Evolutionary conservation across 139 green algal species (phyloP).

Genomic region (Volvox reticuliferus): DNA sequence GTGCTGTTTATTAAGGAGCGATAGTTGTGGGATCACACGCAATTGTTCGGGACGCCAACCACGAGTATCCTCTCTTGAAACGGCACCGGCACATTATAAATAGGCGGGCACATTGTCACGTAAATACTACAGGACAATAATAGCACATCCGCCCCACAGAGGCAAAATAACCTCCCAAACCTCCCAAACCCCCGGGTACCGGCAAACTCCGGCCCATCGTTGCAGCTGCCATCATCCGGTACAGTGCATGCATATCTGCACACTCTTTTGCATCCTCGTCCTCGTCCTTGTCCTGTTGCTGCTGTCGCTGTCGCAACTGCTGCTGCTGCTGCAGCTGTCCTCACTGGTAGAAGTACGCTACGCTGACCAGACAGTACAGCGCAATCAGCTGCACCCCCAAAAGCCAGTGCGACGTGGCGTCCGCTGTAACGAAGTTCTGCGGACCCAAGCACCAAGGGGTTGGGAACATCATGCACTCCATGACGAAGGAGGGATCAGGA

Average conservation of each 20-base stretch:
- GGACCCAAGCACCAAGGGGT: background rate
- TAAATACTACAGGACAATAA: too few relatives aligned
- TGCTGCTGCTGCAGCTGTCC: background rate
- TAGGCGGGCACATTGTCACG: too few relatives aligned
- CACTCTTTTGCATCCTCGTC: background rate
- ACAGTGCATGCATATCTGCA: background rate
- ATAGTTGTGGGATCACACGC: too few relatives aligned
- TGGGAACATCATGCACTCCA: background rate
- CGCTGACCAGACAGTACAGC: slow-evolving; percentile 48
- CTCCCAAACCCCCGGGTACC: background rate
- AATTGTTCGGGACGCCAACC: too few relatives aligned
- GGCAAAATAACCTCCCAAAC: background rate
- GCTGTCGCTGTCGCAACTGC: too few relatives aligned
- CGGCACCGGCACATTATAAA: too few relatives aligned
- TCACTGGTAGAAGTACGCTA: slow-evolving; percentile 50
- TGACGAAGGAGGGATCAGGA: too few relatives aligned
- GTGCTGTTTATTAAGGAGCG: too few relatives aligned
- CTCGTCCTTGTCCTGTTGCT: background rate
- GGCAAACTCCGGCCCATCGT: background rate
- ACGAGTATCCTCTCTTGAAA: too few relatives aligned
- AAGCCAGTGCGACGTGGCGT: slow-evolving; percentile 84
- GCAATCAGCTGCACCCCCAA: slow-evolving; percentile 81
- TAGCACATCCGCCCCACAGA: background rate
- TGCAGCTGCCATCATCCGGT: background rate
- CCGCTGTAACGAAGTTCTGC: slow-evolving; percentile 79